Evolutionary conservation across 257 asterid genomes (phyloP).

Genomic region (Solanum sitiens): DNA sequence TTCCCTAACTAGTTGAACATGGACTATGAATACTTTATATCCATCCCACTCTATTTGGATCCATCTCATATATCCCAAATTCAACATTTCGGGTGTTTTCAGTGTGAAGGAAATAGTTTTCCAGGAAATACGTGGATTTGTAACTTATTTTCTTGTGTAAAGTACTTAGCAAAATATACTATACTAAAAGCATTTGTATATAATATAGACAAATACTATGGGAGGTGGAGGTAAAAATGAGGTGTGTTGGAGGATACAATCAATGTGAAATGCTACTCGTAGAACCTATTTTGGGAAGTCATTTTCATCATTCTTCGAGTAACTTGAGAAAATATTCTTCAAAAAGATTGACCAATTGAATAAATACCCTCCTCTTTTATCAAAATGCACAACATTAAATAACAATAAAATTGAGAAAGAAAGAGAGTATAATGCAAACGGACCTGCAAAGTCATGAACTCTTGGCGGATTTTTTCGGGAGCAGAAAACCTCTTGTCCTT

Average conservation of each 20-base stretch:
- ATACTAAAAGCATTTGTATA: not conserved
- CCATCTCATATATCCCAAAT: not conserved
- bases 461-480: slow-evolving; percentile 40
- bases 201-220: not conserved
- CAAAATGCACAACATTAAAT: not conserved
- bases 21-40: not conserved
- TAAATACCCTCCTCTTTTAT: not conserved
- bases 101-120: not conserved
- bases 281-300: not conserved
- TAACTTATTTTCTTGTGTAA: not conserved
- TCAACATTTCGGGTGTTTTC: not conserved
- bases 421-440: not conserved
- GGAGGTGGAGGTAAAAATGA: not conserved
- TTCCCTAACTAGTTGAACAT: not conserved
- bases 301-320: not conserved
- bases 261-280: not conserved
- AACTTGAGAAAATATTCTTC: not conserved
- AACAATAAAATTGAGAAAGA: not conserved
- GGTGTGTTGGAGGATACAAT: not conserved
- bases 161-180: not conserved
- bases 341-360: not conserved
- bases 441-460: slow-evolving; percentile 34
- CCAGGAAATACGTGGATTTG: not conserved
- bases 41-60: not conserved
- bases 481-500: slow-evolving; percentile 30